A percentile compares a stretch with the other conserved stretches of the same genome.
phyloP scores from a whole-genome alignment of 2,329 filamentous ascomycete genomes.

The Penicillium sp. region DNA sequence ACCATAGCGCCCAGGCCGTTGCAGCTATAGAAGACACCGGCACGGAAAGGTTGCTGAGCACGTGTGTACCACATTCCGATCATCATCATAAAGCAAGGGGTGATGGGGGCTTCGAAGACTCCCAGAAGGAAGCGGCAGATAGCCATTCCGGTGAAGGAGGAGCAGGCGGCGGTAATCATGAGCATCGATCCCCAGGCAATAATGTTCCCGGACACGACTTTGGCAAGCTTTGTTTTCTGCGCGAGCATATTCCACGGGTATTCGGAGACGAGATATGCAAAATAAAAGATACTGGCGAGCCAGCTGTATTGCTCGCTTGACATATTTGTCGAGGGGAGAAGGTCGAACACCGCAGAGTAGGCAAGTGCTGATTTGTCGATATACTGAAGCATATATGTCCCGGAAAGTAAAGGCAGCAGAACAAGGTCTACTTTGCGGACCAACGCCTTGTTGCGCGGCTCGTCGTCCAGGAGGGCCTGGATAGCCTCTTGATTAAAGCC shows the following conservation, averaged over 20 bases:
- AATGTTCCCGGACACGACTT: constrained; percentile 33
- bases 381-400: constrained; percentile 47
- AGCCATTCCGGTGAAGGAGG: constrained; percentile 43
- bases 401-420: constrained; percentile 50
- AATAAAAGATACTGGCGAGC: constrained; percentile 57
- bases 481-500: constrained; percentile 44
- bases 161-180: constrained; percentile 42
- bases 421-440: constrained; percentile 49
- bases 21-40: constrained; percentile 44
- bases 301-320: constrained; percentile 46
- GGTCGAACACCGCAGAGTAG: constrained; percentile 56
- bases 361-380: constrained; percentile 56
- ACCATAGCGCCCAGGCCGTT: constrained; percentile 40
- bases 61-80: constrained; percentile 51
- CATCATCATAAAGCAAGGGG: constrained; percentile 51
- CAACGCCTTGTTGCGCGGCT: constrained; percentile 27
- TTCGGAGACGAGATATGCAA: constrained; percentile 47
- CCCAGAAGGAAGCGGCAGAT: constrained; percentile 48
- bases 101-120: constrained; percentile 48
- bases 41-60: constrained; percentile 47
- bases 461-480: constrained; percentile 46
- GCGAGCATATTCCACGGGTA: constrained; percentile 40
- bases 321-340: constrained; percentile 51
- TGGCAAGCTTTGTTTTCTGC: constrained; percentile 24
- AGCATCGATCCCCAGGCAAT: constrained; percentile 46